Conservation (phyloP, 225 moss, liverwort and hornwort genomes). For the Physcomitrellopsis africana region DNA sequence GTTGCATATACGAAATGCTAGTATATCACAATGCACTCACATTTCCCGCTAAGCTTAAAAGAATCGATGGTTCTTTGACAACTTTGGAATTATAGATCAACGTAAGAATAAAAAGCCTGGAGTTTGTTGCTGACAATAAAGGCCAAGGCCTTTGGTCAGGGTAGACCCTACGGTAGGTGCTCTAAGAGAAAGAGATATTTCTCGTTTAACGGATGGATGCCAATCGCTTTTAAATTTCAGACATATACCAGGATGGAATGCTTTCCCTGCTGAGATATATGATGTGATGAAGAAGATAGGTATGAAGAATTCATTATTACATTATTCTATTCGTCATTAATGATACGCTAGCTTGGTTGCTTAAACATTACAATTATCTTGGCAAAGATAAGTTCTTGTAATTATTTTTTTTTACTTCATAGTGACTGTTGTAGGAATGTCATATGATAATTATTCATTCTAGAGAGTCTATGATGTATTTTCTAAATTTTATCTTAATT, state of each 20-base stretch:
- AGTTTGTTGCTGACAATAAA: constrained; percentile 51
- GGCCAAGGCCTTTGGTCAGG: constrained; percentile 52
- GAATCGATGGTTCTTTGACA: constrained; percentile 40
- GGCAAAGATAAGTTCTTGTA: constrained; percentile 7
- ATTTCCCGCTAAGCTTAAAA: constrained; percentile 24
- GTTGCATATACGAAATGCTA: constrained; percentile 39
- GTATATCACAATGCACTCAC: constrained; percentile 36
- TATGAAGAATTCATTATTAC: constrained; percentile 44
- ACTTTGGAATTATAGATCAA: constrained; percentile 50
- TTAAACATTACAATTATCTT: background rate
- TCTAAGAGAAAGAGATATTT: constrained; percentile 60
- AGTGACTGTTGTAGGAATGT: background rate
- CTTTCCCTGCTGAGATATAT: constrained; percentile 92
- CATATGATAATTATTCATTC: background rate
- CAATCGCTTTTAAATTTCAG: constrained; percentile 82
- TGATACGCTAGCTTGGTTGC: constrained; percentile 23
- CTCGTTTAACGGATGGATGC: constrained; percentile 71
- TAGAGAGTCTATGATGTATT: constrained; percentile 25
- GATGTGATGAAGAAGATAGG: constrained; percentile 97
- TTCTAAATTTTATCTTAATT: constrained; percentile 5
- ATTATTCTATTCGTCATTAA: constrained; percentile 17
- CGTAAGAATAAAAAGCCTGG: constrained; percentile 39
- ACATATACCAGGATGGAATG: constrained; percentile 86
- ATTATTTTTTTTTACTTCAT: constrained; percentile 8
- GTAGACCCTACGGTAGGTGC: constrained; percentile 62